Base-by-base conservation (phyloP, 805 yeast genomes). In the Starmerella riodocensis region DNA sequence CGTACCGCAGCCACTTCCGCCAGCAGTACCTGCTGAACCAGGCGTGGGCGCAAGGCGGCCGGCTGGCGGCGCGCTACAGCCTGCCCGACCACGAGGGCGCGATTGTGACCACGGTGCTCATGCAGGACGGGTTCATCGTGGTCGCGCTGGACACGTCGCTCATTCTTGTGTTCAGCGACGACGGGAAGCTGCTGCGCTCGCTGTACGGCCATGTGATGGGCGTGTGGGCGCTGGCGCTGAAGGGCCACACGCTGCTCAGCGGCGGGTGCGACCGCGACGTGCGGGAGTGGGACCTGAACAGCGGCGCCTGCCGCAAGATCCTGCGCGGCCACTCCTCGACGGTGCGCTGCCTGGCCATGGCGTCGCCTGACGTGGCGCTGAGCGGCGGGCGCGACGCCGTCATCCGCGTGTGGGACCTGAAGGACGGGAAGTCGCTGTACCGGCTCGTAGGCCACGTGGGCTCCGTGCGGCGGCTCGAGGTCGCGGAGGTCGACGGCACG, bases 121-220 rank as follows among this genome's bases (percentile, higher is more conserved):
- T 64, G 55, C 49, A 56, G 19, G 58, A 52, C 31, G 49, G 53
- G 26, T 64, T 60, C 45, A 59, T 63, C 21, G 62, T 60, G 23
- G 54, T 64, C 29, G 63, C 69, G 2, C 60, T 69, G 48, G 70
- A 66, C 48, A 58, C 63, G 41, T 60, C 69, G 21, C 53, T 62
- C 18, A 53, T 70, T 26, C 64, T 63, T 37, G 63, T 66, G 20
- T 62, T 68, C 48, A 49, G 58, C 27, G 54, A 52, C 36, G 62
- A 58, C 43, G 68, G 69, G 26, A 48, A 56, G 33, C 52, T 63
- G 36, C 51, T 86, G n/a, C 67, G 95, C 46, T 85, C 96, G 0
- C 93, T 88, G 55, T 84, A 83, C 61, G 98, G 98, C 4, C 98
- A 91, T 57, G 84, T 91, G 37, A 94, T 85, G 68, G 98, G 97